Conservation (phyloP, 2,329 filamentous ascomycete species). For the Ophiocordyceps polyrhachis-furcata region DNA sequence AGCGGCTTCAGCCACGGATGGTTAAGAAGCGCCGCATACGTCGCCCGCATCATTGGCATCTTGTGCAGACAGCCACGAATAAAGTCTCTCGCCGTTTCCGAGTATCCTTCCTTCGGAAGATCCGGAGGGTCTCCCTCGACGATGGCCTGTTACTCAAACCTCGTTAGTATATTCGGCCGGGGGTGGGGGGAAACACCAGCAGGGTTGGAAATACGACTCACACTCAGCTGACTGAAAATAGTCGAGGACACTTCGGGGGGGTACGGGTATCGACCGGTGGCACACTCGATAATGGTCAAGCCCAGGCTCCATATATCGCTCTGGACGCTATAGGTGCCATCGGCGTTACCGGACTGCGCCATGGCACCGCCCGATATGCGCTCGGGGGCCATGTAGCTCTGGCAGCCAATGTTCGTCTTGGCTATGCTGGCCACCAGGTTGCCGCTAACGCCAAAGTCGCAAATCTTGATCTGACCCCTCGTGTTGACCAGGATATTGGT, state of each 20-base stretch:
- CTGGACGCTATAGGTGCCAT: slow-evolving; percentile 90
- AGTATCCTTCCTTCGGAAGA: slow-evolving; percentile 63
- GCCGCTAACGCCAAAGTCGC: slow-evolving; percentile 92
- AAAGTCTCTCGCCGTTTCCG: slow-evolving; percentile 65
- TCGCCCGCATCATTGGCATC: slow-evolving; percentile 78
- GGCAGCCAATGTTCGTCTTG: slow-evolving; percentile 96
- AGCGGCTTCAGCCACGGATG: slow-evolving; percentile 74
- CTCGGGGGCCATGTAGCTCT: slow-evolving; percentile 98
- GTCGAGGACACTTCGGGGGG: slow-evolving; percentile 95
- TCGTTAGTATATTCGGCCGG: not conserved
- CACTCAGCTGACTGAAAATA: slow-evolving; percentile 91
- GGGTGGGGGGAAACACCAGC: not conserved
- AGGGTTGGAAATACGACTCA: slow-evolving; percentile 32
- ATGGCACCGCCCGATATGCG: slow-evolving; percentile 77
- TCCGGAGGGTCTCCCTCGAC: slow-evolving; percentile 91
- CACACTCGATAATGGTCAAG: slow-evolving; percentile 87
- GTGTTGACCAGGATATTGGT: slow-evolving; percentile 96
- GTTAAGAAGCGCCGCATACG: slow-evolving; percentile 72
- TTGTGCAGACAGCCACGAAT: slow-evolving; percentile 85
- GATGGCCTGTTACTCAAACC: slow-evolving; percentile 49
- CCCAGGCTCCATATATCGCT: slow-evolving; percentile 97
- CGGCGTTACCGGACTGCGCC: slow-evolving; percentile 46
- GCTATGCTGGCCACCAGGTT: slow-evolving; percentile 95
- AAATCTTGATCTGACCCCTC: slow-evolving; percentile 86
- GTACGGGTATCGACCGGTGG: slow-evolving; percentile 86